These are phyloP conservation scores for Jaapia argillacea DNA, from an alignment of 768 basidiomycete species.

Conservation along the genomic window DNA sequence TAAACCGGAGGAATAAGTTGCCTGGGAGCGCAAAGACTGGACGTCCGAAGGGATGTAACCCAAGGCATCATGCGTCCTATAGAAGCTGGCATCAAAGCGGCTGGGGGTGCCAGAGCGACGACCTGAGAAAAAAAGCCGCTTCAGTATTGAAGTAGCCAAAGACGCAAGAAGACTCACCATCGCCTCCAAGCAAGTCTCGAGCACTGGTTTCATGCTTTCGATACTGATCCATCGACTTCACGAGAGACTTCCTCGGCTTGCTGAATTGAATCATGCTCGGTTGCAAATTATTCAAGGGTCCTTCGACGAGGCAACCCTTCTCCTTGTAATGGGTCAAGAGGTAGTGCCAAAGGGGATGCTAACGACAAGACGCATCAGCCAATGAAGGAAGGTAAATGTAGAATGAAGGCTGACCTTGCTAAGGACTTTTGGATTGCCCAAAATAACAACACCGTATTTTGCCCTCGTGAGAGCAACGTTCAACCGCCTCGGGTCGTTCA, in stretches of 20 bases:
- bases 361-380: conserved; percentile 9
- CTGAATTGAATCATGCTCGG: conserved; percentile 99
- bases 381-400: conserved; percentile 1
- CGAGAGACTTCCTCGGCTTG: conserved; percentile 85
- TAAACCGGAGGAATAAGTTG: conserved; percentile 87
- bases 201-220: conserved; percentile 89
- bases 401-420: conserved; percentile 72
- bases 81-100: conserved; percentile 93
- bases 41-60: conserved; percentile 93
- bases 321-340: conserved; percentile 99
- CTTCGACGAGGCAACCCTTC: conserved; percentile 87
- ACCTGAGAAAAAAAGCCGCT: conserved; percentile 19
- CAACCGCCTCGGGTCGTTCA: conserved; percentile 92
- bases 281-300: conserved; percentile 92
- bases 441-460: conserved; percentile 95
- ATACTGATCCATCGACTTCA: conserved; percentile 89
- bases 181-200: conserved; percentile 55
- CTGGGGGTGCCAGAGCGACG: conserved; percentile 84
- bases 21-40: conserved; percentile 93
- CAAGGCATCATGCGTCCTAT: conserved; percentile 88
- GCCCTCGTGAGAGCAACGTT: conserved; percentile 97
- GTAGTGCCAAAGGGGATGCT: conserved; percentile 99
- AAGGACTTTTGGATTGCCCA: conserved; percentile 99
- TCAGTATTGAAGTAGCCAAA: conserved; percentile 1
- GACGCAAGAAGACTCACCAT: conserved; percentile 31